Conservation (phyloP, 2,329 filamentous ascomycete genomes). For the Neonectria neomacrospora region DNA sequence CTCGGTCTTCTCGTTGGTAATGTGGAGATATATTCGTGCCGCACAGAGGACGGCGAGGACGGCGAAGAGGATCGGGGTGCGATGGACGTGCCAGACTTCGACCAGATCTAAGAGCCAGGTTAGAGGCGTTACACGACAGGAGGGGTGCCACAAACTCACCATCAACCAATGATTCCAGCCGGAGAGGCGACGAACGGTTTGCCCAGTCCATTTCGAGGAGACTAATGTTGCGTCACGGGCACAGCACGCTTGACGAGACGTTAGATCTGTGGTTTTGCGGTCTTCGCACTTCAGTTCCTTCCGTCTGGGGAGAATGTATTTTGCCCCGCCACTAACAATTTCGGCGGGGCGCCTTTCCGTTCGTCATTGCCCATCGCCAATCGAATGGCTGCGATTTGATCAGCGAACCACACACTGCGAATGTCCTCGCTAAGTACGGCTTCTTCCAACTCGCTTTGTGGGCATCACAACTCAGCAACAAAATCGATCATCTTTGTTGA, state of each 20-base stretch:
- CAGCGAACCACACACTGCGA: slow-evolving; percentile 10
- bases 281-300: background rate
- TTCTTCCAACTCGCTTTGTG: background rate
- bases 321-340: slow-evolving; percentile 42
- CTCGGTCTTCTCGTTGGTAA: slow-evolving; percentile 48
- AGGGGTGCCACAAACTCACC: slow-evolving; percentile 30
- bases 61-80: slow-evolving; percentile 57
- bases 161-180: slow-evolving; percentile 41
- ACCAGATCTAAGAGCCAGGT: slow-evolving; percentile 48
- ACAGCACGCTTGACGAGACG: slow-evolving; percentile 12
- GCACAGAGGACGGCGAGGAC: slow-evolving; percentile 52
- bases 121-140: slow-evolving; percentile 14
- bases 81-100: slow-evolving; percentile 59
- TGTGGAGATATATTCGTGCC: slow-evolving; percentile 56
- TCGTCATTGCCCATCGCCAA: slow-evolving; percentile 40
- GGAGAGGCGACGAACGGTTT: slow-evolving; percentile 40
- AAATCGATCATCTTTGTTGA: background rate
- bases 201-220: slow-evolving; percentile 40
- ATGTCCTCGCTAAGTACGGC: background rate
- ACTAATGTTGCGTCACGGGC: slow-evolving; percentile 14
- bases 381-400: slow-evolving; percentile 40
- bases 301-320: slow-evolving; percentile 36
- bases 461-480: too few species aligned
- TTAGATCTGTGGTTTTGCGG: slow-evolving; percentile 19
- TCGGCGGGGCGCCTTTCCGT: slow-evolving; percentile 34